Evolutionary conservation across 2,329 filamentous ascomycete genomes (phyloP), one percentile per base, ranked within the genome.

Genomic region (Macrophomina phaseolina): DNA sequence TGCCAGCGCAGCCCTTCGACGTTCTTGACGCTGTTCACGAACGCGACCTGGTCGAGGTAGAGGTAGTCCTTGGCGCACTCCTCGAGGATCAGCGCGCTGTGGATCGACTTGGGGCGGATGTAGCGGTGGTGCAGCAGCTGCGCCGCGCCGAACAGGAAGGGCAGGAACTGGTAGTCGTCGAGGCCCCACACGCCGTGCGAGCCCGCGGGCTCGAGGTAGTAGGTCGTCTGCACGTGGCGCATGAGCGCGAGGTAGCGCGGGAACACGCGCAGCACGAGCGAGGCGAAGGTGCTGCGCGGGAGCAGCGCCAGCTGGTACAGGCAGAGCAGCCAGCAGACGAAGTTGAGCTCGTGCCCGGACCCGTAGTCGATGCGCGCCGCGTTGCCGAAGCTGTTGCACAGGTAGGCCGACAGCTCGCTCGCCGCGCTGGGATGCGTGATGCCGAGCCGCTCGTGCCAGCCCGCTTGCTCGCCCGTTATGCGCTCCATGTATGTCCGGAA

Each of bases 301-400:
- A 98, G 77, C 23, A 92, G 78, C 11, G 84, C 82, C 16, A 97
- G 84, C 74, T 94, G 91, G 77, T 95, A 92, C 0, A 99, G 88
- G 75, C 93, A 97, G n/a, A 99, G 86, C 42, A 98, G 86, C 94
- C 94, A 99, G 76, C 97, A 90, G 78, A 94, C 85, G 80, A 99
- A 98, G 82, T 99, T 98, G 69, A 99, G 86, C 81, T 99, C 95
- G 78, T 99, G 95, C 2, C 95, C 95, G 0, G 93, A 97, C 61
- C 95, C 95, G 78, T 99, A 99, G 81, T 99, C 95, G 74, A 99
- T 95, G 48, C 94, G 88, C 62, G 87, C 87, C 52, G 90, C 87
- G 76, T 97, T 97, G 53, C 95, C 95, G 70, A 98, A 94, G 0
- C 91, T 90, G 74, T 97, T 87, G 69, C 86, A 81, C 40, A 99